phyloP scores from a whole-genome alignment of 208 protist species.

The Leishmania aethiopica region DNA sequence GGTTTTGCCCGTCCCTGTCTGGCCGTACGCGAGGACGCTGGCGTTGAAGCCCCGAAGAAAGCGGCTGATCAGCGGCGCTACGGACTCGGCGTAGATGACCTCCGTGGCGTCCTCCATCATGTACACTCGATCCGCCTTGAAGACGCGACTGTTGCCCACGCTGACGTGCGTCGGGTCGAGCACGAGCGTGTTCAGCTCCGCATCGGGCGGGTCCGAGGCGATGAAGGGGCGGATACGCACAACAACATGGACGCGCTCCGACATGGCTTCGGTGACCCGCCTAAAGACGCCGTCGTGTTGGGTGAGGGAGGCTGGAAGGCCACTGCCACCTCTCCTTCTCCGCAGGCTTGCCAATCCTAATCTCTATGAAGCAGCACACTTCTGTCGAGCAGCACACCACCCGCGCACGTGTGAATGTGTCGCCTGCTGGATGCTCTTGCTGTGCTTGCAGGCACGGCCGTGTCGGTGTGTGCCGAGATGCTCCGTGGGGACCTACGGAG shows the following conservation, averaged over 20 bases:
- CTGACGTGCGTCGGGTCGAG: constrained; percentile 73
- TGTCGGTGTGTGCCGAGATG: background rate
- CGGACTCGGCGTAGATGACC: constrained; percentile 73
- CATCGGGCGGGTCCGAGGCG: constrained; percentile 45
- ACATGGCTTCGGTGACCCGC: constrained; percentile 17
- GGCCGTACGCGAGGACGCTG: constrained; percentile 94
- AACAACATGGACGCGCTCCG: constrained; percentile 80
- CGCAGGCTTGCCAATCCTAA: background rate
- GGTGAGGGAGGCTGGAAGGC: background rate
- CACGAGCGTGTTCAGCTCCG: constrained; percentile 40
- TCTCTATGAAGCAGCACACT: background rate
- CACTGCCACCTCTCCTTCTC: background rate
- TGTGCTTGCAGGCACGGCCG: background rate
- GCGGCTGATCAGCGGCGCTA: constrained; percentile 69
- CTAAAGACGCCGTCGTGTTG: background rate
- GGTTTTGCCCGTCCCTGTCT: constrained; percentile 95
- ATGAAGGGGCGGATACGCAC: constrained; percentile 85
- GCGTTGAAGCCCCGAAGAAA: constrained; percentile 91
- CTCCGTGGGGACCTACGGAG: background rate
- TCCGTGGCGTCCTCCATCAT: constrained; percentile 59
- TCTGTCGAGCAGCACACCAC: background rate
- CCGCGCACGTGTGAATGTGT: background rate
- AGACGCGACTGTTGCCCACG: constrained; percentile 75
- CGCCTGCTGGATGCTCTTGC: background rate
- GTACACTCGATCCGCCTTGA: constrained; percentile 91